Conservation (phyloP, 73 alveolate genomes). For the Paramecium primaurelia region DNA sequence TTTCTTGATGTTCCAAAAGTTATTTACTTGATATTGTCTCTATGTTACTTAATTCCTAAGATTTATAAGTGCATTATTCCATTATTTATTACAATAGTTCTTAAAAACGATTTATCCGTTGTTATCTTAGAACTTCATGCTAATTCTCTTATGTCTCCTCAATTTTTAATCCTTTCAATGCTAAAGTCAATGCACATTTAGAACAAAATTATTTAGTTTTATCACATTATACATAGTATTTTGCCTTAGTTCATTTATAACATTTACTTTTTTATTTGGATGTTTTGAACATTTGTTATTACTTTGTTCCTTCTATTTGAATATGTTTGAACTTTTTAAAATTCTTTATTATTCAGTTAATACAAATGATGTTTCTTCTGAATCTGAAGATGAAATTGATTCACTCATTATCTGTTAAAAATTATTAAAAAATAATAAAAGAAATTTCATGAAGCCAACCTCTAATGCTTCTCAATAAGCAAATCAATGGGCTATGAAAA, state of each 20-base stretch:
- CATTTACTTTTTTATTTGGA: constrained; percentile 28
- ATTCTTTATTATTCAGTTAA: not conserved
- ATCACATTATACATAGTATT: constrained; percentile 15
- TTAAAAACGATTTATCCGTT: not conserved
- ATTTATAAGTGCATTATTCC: not conserved
- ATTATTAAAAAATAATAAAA: constrained; percentile 6
- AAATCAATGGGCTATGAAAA: constrained; percentile 13
- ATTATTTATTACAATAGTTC: not conserved
- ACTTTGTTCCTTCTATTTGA: not conserved
- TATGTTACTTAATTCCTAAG: not conserved
- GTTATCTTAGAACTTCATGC: not conserved
- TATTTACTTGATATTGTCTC: not conserved
- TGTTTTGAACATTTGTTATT: not conserved
- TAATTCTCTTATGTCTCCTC: constrained; percentile 26
- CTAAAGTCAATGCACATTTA: constrained; percentile 39
- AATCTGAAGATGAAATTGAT: constrained; percentile 19
- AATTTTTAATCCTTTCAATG: constrained; percentile 6
- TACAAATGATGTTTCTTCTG: not conserved
- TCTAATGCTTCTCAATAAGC: constrained; percentile 24
- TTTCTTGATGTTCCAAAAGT: not conserved
- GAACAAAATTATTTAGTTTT: constrained; percentile 16
- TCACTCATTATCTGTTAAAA: constrained; percentile 2
- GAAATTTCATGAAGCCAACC: not conserved
- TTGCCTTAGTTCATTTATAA: not conserved
- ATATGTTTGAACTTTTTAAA: constrained; percentile 18